Base-by-base conservation (phyloP, 2,329 filamentous ascomycete genomes). In the Chaetoscypha palmicola region DNA sequence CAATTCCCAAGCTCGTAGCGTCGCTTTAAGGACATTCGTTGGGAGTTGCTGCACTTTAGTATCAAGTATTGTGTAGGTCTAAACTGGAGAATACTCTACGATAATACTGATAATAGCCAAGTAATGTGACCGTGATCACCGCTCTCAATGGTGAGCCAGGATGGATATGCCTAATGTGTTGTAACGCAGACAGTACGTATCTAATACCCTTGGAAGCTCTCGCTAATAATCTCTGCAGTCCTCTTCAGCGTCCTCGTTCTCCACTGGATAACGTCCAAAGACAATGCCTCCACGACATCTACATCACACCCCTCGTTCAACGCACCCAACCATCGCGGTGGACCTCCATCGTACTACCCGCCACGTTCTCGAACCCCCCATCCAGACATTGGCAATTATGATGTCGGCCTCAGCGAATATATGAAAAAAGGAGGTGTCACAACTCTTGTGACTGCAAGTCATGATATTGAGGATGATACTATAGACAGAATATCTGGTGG, bases 131-230 rank as follows among this genome's bases (percentile, higher is more conserved):
- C 2, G 68, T 81, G 0, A 62, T 82, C 1, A 73, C 79, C 66
- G 68, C 68, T 1, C 67, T 82, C 2, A 62, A 76, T 19, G 78
- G 78, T 10, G 78, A 82, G 56, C 77, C 74, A 2, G 78, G 73
- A 2, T 83, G 78, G 77, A 69, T 83, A 2, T 83, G 77, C 51
- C 67, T 83, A 3, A 77, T 80, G 65, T 77, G 76, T 54, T 83
- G 79, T 56, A 82, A 81, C 54, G 68, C 70, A 49, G 79, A 83
- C 56, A 72, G 77, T 78, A 60, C 28, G 26, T 10, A 26, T 21
- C 20, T 23, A 30, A 26, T 22, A 26, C 9, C 5, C 9, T n/a
- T n/a, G n/a, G n/a, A n/a, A n/a, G n/a, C n/a, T n/a, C n/a, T n/a
- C n/a, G n/a, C n/a, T n/a, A n/a, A n/a, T n/a, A n/a, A n/a, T n/a